These are phyloP conservation scores for Balakata baccata DNA, from an alignment of 345 rosid genomes.

Conservation along the genomic window DNA sequence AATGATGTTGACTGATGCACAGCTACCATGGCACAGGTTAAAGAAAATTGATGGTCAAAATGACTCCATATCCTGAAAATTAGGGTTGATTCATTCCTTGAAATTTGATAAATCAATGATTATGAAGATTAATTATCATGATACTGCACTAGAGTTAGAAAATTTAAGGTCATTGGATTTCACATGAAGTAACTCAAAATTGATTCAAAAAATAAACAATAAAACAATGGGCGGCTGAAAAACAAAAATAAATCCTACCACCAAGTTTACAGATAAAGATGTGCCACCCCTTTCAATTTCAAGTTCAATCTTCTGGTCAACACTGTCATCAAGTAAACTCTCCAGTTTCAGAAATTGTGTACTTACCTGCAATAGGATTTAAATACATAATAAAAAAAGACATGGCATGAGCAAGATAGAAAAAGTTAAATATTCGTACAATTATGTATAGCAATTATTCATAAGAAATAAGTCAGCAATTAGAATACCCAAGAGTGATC, in stretches of 20 bases:
- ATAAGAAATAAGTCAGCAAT: not conserved
- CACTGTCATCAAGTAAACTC: conserved; percentile 75
- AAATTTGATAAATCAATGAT: not conserved
- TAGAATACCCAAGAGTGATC: not conserved
- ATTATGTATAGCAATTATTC: not conserved
- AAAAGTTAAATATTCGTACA: not conserved
- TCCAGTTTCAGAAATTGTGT: conserved; percentile 86
- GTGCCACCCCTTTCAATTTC: conserved; percentile 91
- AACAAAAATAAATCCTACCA: conserved; percentile 49
- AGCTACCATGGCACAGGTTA: not conserved
- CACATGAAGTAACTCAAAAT: not conserved
- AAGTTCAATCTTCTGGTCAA: conserved; percentile 56
- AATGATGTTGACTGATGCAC: not conserved
- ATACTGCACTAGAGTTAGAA: not conserved
- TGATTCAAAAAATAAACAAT: not conserved
- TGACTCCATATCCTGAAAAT: not conserved
- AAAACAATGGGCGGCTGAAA: not conserved
- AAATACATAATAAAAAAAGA: not conserved
- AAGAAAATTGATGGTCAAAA: not conserved
- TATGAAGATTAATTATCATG: not conserved
- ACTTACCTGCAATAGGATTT: conserved; percentile 51
- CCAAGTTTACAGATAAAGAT: conserved; percentile 54
- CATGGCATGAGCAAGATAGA: not conserved
- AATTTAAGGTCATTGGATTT: not conserved
- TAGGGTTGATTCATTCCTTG: not conserved